Evolutionary conservation across 768 basidiomycete genomes (phyloP), one percentile per base, ranked within the genome.

Genomic region (Termitomyces sp.): DNA sequence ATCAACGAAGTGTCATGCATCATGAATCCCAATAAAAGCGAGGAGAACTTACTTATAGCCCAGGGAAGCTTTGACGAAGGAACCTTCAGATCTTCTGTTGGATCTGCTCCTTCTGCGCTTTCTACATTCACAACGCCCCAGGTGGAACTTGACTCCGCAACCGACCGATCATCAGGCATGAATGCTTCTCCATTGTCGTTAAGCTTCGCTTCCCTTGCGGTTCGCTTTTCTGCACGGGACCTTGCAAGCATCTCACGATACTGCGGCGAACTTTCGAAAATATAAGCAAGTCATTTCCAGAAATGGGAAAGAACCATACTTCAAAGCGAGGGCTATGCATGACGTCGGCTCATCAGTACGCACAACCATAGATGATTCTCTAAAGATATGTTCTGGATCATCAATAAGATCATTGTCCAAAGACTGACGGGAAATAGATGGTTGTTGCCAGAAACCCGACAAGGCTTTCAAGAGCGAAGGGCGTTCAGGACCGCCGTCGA

Each of bases 301-400:
- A 30, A 12, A 53, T 47, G n/a, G 27, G 9, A 21, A 52, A 19
- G 42, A 19, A 21, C 71, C 83, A 64, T 64, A 93, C 92, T 89
- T 91, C 48, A 99, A 73, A 5, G 94, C 92, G 55, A 98, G 85
- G 7, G 97, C 95, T 61, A 98, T 94, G 65, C 98, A 97, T 17
- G 96, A 98, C 0, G 95, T 97, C 2, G 96, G 97, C 66, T 99
- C 97, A 68, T 98, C 94, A 19, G 94, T 94, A 19, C 96, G 82
- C 19, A 99, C 89, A 50, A 98, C 86, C 83, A 98, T 95, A 2
- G 89, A 86, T 16, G 92, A 94, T 66, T 96, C 95, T 37, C 91
- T 81, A 73, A 97, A 98, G 47, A 98, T 88, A 66, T 98, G 94
- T 64, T 98, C 95, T 1, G 86, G 86, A 66, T 92, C 88, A 59